Evolutionary conservation across 2,329 filamentous ascomycete species (phyloP).

Genomic region (Ophiobolus disseminans): DNA sequence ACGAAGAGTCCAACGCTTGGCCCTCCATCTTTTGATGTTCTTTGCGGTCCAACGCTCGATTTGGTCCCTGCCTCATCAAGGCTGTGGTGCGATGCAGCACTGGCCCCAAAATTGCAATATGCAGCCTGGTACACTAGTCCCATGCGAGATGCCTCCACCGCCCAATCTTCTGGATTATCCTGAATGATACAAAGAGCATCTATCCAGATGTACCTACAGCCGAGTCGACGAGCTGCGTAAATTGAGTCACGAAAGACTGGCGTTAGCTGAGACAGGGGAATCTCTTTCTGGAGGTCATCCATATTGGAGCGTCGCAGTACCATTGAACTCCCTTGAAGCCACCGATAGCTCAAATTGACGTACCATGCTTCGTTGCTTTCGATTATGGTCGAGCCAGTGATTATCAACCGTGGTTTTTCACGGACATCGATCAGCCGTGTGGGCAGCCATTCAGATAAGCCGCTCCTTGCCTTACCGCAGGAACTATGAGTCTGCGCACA

Average conservation of each 20-base stretch:
- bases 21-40: not conserved
- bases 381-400: not conserved
- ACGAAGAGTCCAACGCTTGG: not conserved
- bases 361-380: not conserved
- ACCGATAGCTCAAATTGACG: not conserved
- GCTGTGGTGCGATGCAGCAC: not conserved
- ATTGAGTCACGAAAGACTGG: not conserved
- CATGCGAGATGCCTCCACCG: constrained; percentile 4
- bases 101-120: not conserved
- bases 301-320: not conserved
- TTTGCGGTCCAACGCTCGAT: not conserved
- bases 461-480: not conserved
- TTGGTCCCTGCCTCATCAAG: not conserved
- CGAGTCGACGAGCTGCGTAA: not conserved
- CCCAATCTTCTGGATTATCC: constrained; percentile 4
- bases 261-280: not conserved
- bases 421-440: not conserved
- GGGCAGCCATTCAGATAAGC: not conserved
- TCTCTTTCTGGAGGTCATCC: not conserved
- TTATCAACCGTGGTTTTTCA: not conserved
- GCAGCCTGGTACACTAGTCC: not conserved
- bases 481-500: not conserved
- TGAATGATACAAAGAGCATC: constrained; percentile 9
- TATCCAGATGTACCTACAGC: constrained; percentile 1
- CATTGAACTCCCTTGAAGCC: not conserved